phyloP scores from a whole-genome alignment of 176 grass and related monocot genomes.

The Triticum monococcum region DNA sequence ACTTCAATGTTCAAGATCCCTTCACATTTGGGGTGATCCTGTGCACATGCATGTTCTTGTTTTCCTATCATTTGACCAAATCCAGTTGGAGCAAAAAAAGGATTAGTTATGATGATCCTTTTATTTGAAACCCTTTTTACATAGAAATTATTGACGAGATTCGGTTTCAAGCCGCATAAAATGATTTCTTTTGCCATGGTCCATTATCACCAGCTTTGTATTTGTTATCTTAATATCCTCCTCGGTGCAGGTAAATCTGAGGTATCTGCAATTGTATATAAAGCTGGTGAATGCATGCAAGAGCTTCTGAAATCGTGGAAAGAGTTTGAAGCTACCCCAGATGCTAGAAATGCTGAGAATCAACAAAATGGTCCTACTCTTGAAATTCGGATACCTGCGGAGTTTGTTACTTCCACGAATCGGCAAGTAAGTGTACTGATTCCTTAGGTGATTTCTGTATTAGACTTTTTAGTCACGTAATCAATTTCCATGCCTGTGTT shows the following conservation, averaged over 20 bases:
- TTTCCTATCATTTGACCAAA: not conserved
- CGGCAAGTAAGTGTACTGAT: constrained; percentile 59
- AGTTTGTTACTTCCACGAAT: constrained; percentile 87
- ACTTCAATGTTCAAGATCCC: constrained; percentile 19
- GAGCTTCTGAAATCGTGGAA: constrained; percentile 90
- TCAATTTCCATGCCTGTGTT: not conserved
- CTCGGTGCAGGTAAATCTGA: constrained; percentile 66
- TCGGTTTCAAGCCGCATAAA: constrained; percentile 19
- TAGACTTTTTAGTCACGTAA: constrained; percentile 2
- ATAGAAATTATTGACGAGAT: not conserved
- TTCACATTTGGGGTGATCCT: not conserved
- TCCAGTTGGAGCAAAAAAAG: constrained; percentile 12
- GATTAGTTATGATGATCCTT: not conserved
- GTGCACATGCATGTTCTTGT: not conserved
- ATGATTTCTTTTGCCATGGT: not conserved
- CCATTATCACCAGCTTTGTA: not conserved
- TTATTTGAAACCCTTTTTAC: constrained; percentile 11
- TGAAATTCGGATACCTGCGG: constrained; percentile 82
- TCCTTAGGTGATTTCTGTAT: constrained; percentile 1
- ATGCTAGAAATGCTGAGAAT: constrained; percentile 58
- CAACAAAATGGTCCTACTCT: constrained; percentile 58
- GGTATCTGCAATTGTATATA: constrained; percentile 79
- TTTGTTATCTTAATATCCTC: constrained; percentile 18
- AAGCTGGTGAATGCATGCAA: constrained; percentile 95
- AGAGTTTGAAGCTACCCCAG: constrained; percentile 66